Evolutionary conservation across 805 yeast genomes (phyloP).

Genomic region (Hanseniaspora singularis): DNA sequence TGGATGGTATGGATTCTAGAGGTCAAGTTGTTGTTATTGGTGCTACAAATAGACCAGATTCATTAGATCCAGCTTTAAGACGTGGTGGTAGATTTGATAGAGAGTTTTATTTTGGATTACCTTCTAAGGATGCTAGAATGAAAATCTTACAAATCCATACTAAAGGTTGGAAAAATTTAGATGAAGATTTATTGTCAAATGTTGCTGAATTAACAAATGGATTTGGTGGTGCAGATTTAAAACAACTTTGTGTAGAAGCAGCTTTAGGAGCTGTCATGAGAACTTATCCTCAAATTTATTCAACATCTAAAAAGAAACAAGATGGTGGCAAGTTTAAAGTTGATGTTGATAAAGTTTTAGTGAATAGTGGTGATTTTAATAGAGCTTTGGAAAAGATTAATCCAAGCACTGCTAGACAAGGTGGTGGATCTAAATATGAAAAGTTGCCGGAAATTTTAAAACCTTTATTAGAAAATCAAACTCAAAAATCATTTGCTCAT

Average conservation of each 20-base stretch:
- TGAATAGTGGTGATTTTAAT: conserved; percentile 74
- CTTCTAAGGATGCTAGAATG: conserved; percentile 65
- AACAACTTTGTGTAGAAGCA: conserved; percentile 92
- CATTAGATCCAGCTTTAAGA: conserved; percentile 94
- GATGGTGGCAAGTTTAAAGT: conserved; percentile 52
- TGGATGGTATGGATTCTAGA: conserved; percentile 99
- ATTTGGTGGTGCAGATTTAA: conserved; percentile 92
- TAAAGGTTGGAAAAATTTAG: conserved; percentile 69
- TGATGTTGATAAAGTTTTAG: conserved; percentile 58
- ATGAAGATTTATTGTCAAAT: conserved; percentile 44
- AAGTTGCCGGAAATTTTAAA: conserved; percentile 66
- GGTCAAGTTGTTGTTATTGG: conserved; percentile 98
- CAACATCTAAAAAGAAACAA: conserved; percentile 31
- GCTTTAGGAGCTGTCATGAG: conserved; percentile 87
- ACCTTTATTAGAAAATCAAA: conserved; percentile 48
- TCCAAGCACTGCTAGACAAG: conserved; percentile 84
- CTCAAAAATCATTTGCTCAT: conserved; percentile 35
- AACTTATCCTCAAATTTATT: conserved; percentile 83
- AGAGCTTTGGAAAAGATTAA: conserved; percentile 73
- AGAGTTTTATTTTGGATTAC: conserved; percentile 91
- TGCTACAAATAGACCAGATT: conserved; percentile 95
- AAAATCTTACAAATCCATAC: conserved; percentile 79
- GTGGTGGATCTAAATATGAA: conserved; percentile 49
- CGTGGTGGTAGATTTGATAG: conserved; percentile 96
- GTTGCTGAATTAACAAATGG: conserved; percentile 82